Conservation (phyloP, 2,329 filamentous ascomycete species). For the Colletotrichum cordylinicola region DNA sequence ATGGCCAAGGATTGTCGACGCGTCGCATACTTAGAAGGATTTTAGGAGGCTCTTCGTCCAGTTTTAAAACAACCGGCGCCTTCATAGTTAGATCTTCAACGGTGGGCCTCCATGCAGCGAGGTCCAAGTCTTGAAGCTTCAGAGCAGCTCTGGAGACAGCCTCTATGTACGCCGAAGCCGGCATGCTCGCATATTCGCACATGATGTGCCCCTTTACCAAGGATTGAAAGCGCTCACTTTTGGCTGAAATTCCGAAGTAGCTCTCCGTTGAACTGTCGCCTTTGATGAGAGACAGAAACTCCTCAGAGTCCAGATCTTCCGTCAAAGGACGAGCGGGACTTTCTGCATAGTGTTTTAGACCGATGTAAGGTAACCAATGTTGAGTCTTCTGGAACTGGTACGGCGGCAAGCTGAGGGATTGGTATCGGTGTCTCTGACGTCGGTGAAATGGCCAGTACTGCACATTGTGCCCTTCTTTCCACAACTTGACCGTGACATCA, state of each 20-base stretch:
- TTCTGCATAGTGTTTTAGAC: neutral
- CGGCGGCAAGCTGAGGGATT: slow-evolving; percentile 26
- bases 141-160: neutral
- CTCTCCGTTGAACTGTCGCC: neutral
- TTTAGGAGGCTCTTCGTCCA: neutral
- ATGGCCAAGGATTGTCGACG: neutral
- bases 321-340: rapidly evolving
- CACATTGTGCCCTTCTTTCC: slow-evolving; percentile 19
- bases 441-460: slow-evolving; percentile 31
- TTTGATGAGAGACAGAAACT: neutral
- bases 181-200: neutral
- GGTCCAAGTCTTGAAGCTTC: neutral
- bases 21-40: neutral
- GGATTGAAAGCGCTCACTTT: neutral
- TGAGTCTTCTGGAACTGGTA: slow-evolving; percentile 33
- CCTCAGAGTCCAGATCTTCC: neutral
- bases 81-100: neutral
- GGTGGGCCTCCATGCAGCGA: neutral
- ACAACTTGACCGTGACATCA: slow-evolving; percentile 21
- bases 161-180: slow-evolving; percentile 9
- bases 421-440: slow-evolving; percentile 9
- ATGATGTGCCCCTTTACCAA: neutral
- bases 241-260: neutral
- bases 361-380: slow-evolving; percentile 28
- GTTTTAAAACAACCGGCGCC: neutral